Percentiles rank a stretch among this genome's conserved stretches.
phyloP scores from a whole-genome alignment of 371 early-diverging fungal species.

The Haplosporangium sp. region DNA sequence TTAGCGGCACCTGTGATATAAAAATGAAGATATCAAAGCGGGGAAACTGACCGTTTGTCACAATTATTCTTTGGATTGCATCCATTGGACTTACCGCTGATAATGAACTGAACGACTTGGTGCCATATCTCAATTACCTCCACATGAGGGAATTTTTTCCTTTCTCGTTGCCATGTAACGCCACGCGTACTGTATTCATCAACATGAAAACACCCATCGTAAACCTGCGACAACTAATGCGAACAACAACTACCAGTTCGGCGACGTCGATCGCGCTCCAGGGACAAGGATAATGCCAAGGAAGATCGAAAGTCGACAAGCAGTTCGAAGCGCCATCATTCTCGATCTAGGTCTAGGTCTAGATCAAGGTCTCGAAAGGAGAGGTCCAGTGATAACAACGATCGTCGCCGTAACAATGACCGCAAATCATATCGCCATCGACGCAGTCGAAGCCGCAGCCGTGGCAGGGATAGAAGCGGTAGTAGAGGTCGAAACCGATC shows the following conservation, averaged over 20 bases:
- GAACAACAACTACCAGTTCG: conserved; percentile 8
- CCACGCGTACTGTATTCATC: not conserved
- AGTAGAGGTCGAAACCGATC: too few relatives aligned
- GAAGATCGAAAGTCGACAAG: conserved; percentile 14
- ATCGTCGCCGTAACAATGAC: conserved; percentile 15
- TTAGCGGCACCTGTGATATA: not conserved
- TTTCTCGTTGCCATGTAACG: not conserved
- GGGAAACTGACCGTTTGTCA: conserved; percentile 8
- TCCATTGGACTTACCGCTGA: conserved; percentile 27
- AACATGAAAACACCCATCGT: not conserved
- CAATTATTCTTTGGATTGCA: conserved; percentile 4
- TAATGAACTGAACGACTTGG: not conserved
- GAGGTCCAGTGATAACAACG: conserved; percentile 14
- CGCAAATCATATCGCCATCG: conserved; percentile 15
- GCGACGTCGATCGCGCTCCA: conserved; percentile 37
- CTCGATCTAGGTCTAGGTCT: conserved; percentile 27
- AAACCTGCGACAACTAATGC: not conserved
- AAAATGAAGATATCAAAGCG: not conserved
- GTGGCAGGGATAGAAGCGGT: conserved; percentile 10
- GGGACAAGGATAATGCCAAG: conserved; percentile 16
- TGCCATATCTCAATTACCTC: not conserved
- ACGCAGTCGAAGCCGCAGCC: conserved; percentile 27
- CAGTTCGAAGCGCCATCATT: conserved; percentile 12
- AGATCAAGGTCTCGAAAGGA: conserved; percentile 25
- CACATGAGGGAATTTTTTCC: conserved; percentile 1